These are phyloP conservation scores for Pseudogymnoascus destructans DNA, from an alignment of 2,329 filamentous ascomycete genomes.

Conservation along the genomic window DNA sequence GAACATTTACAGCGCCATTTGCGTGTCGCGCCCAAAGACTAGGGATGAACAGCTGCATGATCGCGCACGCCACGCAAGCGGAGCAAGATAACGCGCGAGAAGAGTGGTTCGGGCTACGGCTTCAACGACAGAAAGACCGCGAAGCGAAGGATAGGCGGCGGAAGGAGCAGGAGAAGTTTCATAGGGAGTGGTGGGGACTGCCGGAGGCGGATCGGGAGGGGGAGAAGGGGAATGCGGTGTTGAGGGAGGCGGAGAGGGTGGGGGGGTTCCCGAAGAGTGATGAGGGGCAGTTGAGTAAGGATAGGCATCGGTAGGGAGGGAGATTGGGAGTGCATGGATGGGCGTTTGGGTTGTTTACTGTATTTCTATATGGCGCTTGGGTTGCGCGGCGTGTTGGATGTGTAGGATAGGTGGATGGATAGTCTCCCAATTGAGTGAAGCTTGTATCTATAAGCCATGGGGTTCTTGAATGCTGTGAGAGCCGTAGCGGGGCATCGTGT, in stretches of 20 bases:
- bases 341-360: neutral
- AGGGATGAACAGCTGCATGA: constrained; percentile 91
- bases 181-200: constrained; percentile 55
- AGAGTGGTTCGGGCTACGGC: constrained; percentile 77
- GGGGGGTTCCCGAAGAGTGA: constrained; percentile 36
- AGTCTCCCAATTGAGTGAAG: constrained; percentile 5
- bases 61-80: constrained; percentile 65
- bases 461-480: neutral
- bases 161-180: constrained; percentile 49
- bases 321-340: neutral
- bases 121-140: constrained; percentile 54
- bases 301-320: constrained; percentile 22
- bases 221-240: constrained; percentile 40
- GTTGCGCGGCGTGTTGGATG: neutral
- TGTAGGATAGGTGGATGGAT: constrained; percentile 4
- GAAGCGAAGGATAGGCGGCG: constrained; percentile 49
- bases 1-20: constrained; percentile 80
- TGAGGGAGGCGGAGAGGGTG: constrained; percentile 41
- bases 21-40: constrained; percentile 67
- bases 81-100: constrained; percentile 81
- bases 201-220: constrained; percentile 44
- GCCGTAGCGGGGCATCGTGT: neutral
- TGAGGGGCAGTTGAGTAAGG: constrained; percentile 25
- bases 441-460: neutral
- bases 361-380: neutral